Percentiles rank a stretch among this genome's conserved stretches.
Evolutionary conservation across 2,329 filamentous ascomycete genomes (phyloP).

Genomic region (Fusarium sarcochroum): DNA sequence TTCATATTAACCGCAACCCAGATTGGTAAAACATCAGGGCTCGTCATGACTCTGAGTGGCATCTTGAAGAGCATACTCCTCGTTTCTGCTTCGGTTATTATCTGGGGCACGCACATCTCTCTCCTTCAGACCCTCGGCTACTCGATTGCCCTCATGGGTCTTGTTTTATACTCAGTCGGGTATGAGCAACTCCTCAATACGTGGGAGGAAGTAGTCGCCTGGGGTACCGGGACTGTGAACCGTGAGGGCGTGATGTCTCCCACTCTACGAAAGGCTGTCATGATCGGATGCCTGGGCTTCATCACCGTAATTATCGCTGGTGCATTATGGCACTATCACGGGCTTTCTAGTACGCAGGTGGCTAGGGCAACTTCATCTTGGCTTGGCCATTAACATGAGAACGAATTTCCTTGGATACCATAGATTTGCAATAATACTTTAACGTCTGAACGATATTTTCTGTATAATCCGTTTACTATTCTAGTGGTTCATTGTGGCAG

Average conservation of each 20-base stretch:
- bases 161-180: constrained; percentile 64
- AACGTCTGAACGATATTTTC: constrained; percentile 11
- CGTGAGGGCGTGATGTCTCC: constrained; percentile 42
- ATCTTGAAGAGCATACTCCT: constrained; percentile 92
- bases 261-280: constrained; percentile 39
- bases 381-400: constrained; percentile 40
- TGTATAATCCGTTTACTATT: not conserved
- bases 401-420: constrained; percentile 34
- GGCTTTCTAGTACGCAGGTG: constrained; percentile 34
- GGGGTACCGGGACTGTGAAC: constrained; percentile 44
- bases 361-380: constrained; percentile 38
- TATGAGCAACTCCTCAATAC: constrained; percentile 53
- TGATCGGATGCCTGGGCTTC: constrained; percentile 46
- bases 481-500: not conserved
- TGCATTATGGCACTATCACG: constrained; percentile 46
- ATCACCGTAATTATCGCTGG: constrained; percentile 48
- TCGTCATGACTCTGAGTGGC: constrained; percentile 87
- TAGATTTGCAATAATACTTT: constrained; percentile 41
- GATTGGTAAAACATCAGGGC: constrained; percentile 90
- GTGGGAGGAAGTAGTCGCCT: constrained; percentile 42
- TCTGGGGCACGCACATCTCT: constrained; percentile 82
- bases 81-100: constrained; percentile 80
- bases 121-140: constrained; percentile 83
- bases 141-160: constrained; percentile 72
- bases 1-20: constrained; percentile 54